A percentile compares a stretch with the other conserved stretches of the same genome.
Conservation (phyloP, 2,329 filamentous ascomycete genomes). For the Scytalidium sp. region DNA sequence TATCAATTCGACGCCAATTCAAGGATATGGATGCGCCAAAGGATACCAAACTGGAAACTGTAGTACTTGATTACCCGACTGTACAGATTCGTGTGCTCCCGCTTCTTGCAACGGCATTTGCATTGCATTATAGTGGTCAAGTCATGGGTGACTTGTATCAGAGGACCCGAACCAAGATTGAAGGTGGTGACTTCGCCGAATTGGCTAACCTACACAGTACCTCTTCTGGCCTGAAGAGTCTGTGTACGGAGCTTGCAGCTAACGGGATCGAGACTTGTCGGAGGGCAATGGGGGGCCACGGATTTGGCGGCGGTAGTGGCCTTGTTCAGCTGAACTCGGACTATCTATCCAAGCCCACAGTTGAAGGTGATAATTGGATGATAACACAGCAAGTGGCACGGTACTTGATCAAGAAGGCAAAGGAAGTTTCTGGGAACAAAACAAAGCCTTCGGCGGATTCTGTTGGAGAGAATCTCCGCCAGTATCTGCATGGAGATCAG, state of each 20-base stretch:
- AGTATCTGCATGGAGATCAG: slow-evolving; percentile 32
- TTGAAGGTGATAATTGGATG: slow-evolving; percentile 57
- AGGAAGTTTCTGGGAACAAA: slow-evolving; percentile 33
- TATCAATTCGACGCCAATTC: slow-evolving; percentile 46
- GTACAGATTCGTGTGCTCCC: slow-evolving; percentile 51
- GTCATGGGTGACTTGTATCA: slow-evolving; percentile 49
- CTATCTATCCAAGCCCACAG: slow-evolving; percentile 50
- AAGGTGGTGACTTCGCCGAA: slow-evolving; percentile 45
- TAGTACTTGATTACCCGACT: slow-evolving; percentile 51
- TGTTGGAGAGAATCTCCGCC: slow-evolving; percentile 37
- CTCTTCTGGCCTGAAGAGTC: slow-evolving; percentile 50
- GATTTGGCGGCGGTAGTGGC: slow-evolving; percentile 49
- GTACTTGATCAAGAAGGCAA: slow-evolving; percentile 51
- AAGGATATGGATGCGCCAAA: slow-evolving; percentile 40
- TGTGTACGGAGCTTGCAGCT: slow-evolving; percentile 49
- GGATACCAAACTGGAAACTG: slow-evolving; percentile 33
- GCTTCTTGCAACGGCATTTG: slow-evolving; percentile 48
- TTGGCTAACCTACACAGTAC: slow-evolving; percentile 50
- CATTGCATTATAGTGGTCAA: slow-evolving; percentile 34
- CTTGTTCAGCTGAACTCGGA: slow-evolving; percentile 49
- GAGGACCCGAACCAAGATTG: slow-evolving; percentile 41
- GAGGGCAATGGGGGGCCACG: slow-evolving; percentile 50
- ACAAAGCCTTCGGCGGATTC: slow-evolving; percentile 30
- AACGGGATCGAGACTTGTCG: slow-evolving; percentile 53
- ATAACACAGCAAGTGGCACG: slow-evolving; percentile 50